Conservation (phyloP, 352 stramenopile species). For the Phytophthora pini region DNA sequence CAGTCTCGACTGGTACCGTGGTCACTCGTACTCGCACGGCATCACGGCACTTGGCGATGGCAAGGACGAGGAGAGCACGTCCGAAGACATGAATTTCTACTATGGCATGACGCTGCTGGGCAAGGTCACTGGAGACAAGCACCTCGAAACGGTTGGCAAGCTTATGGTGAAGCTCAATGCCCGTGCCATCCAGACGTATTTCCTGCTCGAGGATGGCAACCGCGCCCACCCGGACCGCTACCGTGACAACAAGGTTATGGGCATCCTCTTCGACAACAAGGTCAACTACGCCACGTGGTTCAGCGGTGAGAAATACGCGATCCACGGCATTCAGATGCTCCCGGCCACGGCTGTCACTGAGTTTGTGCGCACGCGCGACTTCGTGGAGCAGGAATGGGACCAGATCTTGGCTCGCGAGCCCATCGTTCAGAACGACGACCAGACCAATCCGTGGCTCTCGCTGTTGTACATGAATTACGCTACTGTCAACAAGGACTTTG, state of each 20-base stretch:
- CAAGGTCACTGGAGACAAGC: conserved; percentile 35
- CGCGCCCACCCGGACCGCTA: conserved; percentile 46
- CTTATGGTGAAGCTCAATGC: conserved; percentile 61
- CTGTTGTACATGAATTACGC: conserved; percentile 85
- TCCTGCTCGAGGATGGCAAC: conserved; percentile 54
- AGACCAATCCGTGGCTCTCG: conserved; percentile 76
- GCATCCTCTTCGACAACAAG: conserved; percentile 83
- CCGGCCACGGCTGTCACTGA: conserved; percentile 66
- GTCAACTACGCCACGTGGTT: conserved; percentile 79
- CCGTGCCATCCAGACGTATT: conserved; percentile 56
- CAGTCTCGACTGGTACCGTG: conserved; percentile 54
- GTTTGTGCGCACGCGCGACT: conserved; percentile 54
- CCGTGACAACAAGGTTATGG: conserved; percentile 68
- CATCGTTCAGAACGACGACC: conserved; percentile 45
- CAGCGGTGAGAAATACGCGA: conserved; percentile 71
- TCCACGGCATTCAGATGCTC: conserved; percentile 86
- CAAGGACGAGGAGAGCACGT: conserved; percentile 60
- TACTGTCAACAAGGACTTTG: conserved; percentile 54
- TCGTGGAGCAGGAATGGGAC: conserved; percentile 66
- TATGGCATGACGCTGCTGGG: conserved; percentile 50
- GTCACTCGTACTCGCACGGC: conserved; percentile 63
- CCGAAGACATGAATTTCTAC: conserved; percentile 59
- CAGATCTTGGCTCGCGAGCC: conserved; percentile 46
- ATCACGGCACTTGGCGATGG: conserved; percentile 49
- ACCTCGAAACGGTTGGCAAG: conserved; percentile 48